Percentiles rank a stretch among this genome's conserved stretches.
Evolutionary conservation across 2,329 filamentous ascomycete species (phyloP).

Genomic region (Cytospora schulzeri): DNA sequence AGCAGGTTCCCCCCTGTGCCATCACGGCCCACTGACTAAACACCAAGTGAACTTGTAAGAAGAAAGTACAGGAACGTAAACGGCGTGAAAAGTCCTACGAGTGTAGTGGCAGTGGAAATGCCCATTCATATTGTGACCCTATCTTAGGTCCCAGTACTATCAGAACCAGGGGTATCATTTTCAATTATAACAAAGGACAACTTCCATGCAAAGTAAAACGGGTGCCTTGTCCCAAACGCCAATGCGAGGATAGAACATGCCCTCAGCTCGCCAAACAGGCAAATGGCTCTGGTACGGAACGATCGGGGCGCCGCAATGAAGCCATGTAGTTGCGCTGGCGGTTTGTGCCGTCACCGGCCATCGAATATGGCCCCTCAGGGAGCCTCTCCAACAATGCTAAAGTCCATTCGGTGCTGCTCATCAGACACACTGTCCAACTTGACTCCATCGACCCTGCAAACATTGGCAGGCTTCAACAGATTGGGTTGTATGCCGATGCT

Average conservation of each 20-base stretch:
- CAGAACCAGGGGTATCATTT: conserved; percentile 20
- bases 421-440: neutral
- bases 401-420: neutral
- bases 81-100: neutral
- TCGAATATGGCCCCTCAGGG: neutral
- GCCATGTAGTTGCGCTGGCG: neutral
- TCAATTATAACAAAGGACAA: neutral
- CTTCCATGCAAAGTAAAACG: neutral
- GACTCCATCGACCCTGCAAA: neutral
- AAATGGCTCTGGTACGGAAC: neutral
- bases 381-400: neutral
- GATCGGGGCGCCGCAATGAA: neutral
- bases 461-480: neutral
- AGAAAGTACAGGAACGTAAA: neutral
- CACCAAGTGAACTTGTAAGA: neutral
- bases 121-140: neutral
- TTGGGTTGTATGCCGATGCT: neutral
- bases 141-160: neutral
- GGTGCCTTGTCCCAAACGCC: conserved; percentile 1
- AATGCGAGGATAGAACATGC: neutral
- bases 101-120: neutral
- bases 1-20: neutral
- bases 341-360: neutral
- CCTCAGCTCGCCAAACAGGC: neutral
- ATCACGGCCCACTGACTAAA: neutral